These are phyloP conservation scores for Trifolium fragiferum DNA, from an alignment of 306 rosid species.

Conservation along the genomic window DNA sequence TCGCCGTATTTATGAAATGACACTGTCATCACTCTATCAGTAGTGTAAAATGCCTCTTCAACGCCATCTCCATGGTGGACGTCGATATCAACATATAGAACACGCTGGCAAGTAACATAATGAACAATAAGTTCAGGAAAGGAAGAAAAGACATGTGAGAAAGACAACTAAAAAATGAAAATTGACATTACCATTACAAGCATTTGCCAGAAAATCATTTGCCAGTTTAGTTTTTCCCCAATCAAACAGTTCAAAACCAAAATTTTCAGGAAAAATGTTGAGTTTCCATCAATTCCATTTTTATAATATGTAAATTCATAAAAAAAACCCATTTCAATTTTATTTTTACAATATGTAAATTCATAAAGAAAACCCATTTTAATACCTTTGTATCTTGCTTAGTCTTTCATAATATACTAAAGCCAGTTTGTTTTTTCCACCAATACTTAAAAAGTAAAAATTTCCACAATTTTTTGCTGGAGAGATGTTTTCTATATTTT, in stretches of 20 bases:
- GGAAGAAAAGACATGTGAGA: neutral
- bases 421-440: neutral
- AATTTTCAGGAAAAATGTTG: neutral
- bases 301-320: neutral
- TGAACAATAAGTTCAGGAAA: slow-evolving; percentile 28
- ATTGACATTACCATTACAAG: neutral
- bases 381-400: neutral
- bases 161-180: slow-evolving; percentile 2
- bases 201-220: neutral
- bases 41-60: slow-evolving; percentile 92
- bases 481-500: too few species aligned
- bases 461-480: too few species aligned
- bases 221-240: neutral
- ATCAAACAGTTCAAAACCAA: slow-evolving; percentile 15
- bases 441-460: neutral
- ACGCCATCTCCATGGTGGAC: slow-evolving; percentile 96
- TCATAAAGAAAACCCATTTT: neutral
- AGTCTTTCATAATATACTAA: neutral
- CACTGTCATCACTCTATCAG: slow-evolving; percentile 92
- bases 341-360: neutral
- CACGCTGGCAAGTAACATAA: slow-evolving; percentile 66
- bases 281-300: neutral
- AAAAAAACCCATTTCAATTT: neutral
- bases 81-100: slow-evolving; percentile 79
- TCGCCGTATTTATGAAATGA: slow-evolving; percentile 92